Percentiles rank a stretch among this genome's conserved stretches.
These are phyloP conservation scores for Dentipellis sp. DNA, from an alignment of 768 basidiomycete species.

Conservation along the genomic window DNA sequence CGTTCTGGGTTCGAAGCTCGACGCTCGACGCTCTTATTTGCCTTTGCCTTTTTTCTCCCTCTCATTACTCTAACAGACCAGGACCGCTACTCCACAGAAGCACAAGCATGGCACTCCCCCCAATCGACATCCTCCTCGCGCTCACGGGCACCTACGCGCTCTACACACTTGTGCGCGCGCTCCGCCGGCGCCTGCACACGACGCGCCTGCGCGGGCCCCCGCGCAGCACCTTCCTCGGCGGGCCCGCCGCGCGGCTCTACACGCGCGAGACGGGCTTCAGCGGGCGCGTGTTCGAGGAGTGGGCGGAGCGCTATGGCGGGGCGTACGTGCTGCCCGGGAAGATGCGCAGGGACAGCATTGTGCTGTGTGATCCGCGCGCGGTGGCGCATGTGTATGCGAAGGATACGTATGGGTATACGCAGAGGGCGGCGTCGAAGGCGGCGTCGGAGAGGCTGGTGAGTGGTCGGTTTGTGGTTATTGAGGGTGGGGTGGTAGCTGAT, in stretches of 20 bases:
- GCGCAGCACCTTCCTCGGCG: neutral
- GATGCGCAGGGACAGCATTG: slow-evolving; percentile 11
- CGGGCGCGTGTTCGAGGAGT: slow-evolving; percentile 31
- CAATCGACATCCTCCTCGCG: neutral
- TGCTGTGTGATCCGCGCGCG: slow-evolving; percentile 30
- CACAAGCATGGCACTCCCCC: neutral
- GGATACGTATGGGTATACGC: slow-evolving; percentile 41
- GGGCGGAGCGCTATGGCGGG: slow-evolving; percentile 39
- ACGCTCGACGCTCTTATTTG: too few relatives aligned
- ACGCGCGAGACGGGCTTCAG: slow-evolving; percentile 2
- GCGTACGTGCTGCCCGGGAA: slow-evolving; percentile 31
- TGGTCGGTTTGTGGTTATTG: slow-evolving; percentile 10
- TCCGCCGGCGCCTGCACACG: neutral
- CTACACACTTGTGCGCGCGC: neutral
- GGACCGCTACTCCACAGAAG: neutral
- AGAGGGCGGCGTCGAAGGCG: slow-evolving; percentile 22
- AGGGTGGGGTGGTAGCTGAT: neutral
- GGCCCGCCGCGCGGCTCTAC: neutral
- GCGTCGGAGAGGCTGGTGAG: slow-evolving; percentile 32
- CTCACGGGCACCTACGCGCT: neutral
- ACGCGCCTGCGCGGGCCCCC: neutral
- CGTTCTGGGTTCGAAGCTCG: too few relatives aligned
- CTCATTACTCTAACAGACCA: too few relatives aligned
- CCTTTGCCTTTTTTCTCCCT: too few relatives aligned
- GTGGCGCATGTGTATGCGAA: slow-evolving; percentile 39